Base-by-base conservation (phyloP, 257 asterid genomes). In the Osmanthus fragrans region DNA sequence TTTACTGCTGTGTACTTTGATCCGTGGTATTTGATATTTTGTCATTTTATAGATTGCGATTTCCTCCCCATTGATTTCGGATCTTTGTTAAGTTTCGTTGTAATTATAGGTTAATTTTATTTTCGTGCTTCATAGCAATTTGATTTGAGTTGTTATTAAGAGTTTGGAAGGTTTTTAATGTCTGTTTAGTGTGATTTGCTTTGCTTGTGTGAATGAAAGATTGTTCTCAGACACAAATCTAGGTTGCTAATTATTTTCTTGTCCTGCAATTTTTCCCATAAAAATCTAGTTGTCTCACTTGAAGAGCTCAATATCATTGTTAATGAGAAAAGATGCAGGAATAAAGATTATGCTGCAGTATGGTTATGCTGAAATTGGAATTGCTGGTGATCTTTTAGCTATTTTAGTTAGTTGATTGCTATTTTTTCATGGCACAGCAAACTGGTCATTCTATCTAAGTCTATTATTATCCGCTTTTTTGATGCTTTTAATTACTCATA, bases 181-280 rank as follows among this genome's bases (percentile, higher is more conserved):
- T 30, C n/a, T 76, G 30, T 27, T 37, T 21, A 0, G 16, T 25
- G 23, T 45, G 19, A 29, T 42, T 5, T 63, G 73, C 73, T 66
- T 68, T 11, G 10, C 73, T 66, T 1, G 65, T 23, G 30, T 25
- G 19, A 2, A 10, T 63, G 69, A 23, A 63, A 27, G 32, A 54
- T 25, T 63, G 29, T 66, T 77, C 60, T 56, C 71, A 25, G 60
- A 68, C 54, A 34, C 40, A 70, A 69, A 36, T 32, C 5, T 56
- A 23, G 23, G 27, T n/a, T 1, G 10, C 19, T 13, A 36, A 69
- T 51, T 3, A 10, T 32, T 49, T 36, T 8, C 18, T 3, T 7
- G 18, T 30, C 63, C 11, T 76, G 66, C 47, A 12, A 30, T 49
- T 7, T 12, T 5, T 56, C 8, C 16, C 7, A 5, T 4, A 56